These are phyloP conservation scores for Fusarium papillatum DNA, from an alignment of 2,329 filamentous ascomycete species.

Conservation along the genomic window DNA sequence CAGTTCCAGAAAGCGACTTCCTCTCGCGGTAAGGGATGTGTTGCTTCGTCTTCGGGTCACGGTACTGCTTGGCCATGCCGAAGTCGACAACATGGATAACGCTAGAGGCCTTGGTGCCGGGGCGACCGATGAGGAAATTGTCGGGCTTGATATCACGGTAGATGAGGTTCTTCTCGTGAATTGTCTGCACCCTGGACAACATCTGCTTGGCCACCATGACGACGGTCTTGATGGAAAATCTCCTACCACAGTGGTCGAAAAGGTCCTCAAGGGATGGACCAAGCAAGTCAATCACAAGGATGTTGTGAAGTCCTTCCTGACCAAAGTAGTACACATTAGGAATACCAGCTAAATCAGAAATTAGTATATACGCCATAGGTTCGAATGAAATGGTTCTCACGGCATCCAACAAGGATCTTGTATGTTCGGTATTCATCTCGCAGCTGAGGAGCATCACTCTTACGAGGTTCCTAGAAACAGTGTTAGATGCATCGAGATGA, in stretches of 20 bases:
- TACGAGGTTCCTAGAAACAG: constrained; percentile 86
- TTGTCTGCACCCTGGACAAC: constrained; percentile 92
- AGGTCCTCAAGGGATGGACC: constrained; percentile 96
- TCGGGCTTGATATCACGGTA: constrained; percentile 99
- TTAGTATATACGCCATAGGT: constrained; percentile 49
- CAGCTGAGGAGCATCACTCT: constrained; percentile 97
- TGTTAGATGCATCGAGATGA: constrained; percentile 8
- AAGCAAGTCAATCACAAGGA: constrained; percentile 96
- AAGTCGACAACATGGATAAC: constrained; percentile 99
- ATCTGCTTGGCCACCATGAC: constrained; percentile 99
- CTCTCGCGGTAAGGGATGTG: constrained; percentile 98
- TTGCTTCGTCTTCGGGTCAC: constrained; percentile 98
- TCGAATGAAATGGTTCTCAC: constrained; percentile 68
- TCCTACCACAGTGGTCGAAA: constrained; percentile 96
- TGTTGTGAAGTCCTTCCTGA: constrained; percentile 98
- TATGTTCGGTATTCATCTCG: constrained; percentile 99
- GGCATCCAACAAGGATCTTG: constrained; percentile 99
- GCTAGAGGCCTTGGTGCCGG: constrained; percentile 93
- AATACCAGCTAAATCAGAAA: constrained; percentile 80
- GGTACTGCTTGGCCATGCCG: constrained; percentile 99
- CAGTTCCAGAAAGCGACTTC: constrained; percentile 96
- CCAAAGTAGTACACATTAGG: constrained; percentile 99
- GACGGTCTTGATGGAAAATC: constrained; percentile 97
- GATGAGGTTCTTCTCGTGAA: constrained; percentile 99
- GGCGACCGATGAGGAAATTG: constrained; percentile 97